Base-by-base conservation (phyloP, 208 protist species). In the Leishmania aethiopica region DNA sequence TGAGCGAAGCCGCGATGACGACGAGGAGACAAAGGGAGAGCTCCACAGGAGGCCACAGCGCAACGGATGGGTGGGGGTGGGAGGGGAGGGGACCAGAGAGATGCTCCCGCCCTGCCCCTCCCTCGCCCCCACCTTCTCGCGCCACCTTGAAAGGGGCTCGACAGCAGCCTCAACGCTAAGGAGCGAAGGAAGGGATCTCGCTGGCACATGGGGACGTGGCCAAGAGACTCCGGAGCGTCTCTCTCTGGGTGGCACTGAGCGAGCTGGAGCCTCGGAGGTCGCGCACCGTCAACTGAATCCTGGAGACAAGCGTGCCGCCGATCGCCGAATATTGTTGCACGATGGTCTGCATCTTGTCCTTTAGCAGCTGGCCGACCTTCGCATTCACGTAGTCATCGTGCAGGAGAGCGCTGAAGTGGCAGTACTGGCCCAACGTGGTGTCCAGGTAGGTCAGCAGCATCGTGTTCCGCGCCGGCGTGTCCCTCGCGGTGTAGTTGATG, bases 381-480 rank as follows among this genome's bases (percentile, higher is more conserved):
- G 66, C 10, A 28, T n/a, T 45, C 51, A 88, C 82, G 17, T 59
- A 69, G 28, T 37, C 60, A 62, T 86, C 69, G 4, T 84, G 69
- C n/a, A 82, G 0, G 37, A 92, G 51, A 7, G 40, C 25, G 6
- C 37, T 75, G 3, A 84, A 55, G 57, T 79, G 64, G 74, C 86
- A 92, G 77, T 88, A 90, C 57, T 64, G 70, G 19, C 78, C 49
- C 32, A 92, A 51, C 2, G 59, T 37, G 1, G 79, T 53, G 72
- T 90, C 79, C 15, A 89, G 49, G 35, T 78, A 42, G 32, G 32
- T 53, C 1, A 85, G 82, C 35, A 82, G 72, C 78, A 82, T 72
- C 62, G 69, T 57, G 28, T 49, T 40, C 19, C 62, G 77, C 28
- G 78, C 82, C 1, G 57, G n/a, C 3, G 70, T 80, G 25, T 62